Percentiles rank a stretch among this genome's conserved stretches.
These are phyloP conservation scores for Aureobasidium namibiae DNA, from an alignment of 2,329 filamentous ascomycete species.

Conservation along the genomic window DNA sequence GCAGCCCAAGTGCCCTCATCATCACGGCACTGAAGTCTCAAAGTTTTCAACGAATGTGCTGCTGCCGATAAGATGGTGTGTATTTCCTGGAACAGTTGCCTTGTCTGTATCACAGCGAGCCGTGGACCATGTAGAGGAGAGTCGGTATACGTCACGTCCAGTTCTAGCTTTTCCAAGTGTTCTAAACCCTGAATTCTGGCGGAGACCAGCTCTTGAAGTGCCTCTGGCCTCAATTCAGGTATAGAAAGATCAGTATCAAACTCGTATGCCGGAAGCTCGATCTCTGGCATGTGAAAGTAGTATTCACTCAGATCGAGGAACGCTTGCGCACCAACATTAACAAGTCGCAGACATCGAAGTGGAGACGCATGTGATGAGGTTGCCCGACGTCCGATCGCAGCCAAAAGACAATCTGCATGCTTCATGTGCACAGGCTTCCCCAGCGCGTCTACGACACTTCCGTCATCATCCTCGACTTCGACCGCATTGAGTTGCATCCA, in stretches of 20 bases:
- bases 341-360: neutral
- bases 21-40: slow-evolving; percentile 1
- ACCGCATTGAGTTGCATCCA: slow-evolving; percentile 16
- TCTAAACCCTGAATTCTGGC: neutral
- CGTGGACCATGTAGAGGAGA: neutral
- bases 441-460: slow-evolving; percentile 1
- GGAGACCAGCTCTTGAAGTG: neutral
- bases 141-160: neutral
- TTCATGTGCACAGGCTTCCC: slow-evolving; percentile 1
- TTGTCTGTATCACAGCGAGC: neutral
- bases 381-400: neutral
- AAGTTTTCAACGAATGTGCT: neutral
- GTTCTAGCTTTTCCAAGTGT: neutral
- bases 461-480: neutral
- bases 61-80: neutral
- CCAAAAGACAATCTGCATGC: neutral
- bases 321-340: slow-evolving; percentile 2
- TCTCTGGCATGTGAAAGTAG: no score
- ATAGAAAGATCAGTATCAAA: neutral
- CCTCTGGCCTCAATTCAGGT: neutral
- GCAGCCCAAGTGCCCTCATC: neutral
- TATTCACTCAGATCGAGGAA: neutral
- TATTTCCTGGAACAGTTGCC: neutral
- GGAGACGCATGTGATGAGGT: neutral
- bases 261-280: no score